Evolutionary conservation across 345 rosid species (phyloP).

Genomic region (Gossypioides kirkii): DNA sequence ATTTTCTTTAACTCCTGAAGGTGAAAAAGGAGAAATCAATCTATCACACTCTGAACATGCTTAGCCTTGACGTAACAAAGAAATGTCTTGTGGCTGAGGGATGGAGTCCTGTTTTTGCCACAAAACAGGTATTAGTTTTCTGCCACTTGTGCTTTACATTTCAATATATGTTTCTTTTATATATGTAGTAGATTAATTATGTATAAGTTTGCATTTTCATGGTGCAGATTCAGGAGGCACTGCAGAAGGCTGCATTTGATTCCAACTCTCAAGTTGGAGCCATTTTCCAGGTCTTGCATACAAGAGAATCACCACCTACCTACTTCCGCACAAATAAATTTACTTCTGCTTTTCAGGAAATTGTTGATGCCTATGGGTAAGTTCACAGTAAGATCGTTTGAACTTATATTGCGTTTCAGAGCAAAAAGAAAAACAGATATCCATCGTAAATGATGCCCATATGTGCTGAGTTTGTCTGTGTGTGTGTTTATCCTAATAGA

Average conservation of each 20-base stretch:
- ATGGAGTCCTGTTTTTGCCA: slow-evolving; percentile 91
- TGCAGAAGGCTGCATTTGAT: slow-evolving; percentile 83
- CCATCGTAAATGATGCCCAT: background rate
- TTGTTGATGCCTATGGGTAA: slow-evolving; percentile 97
- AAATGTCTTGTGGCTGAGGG: slow-evolving; percentile 95
- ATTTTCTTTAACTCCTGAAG: slow-evolving; percentile 32
- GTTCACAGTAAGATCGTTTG: slow-evolving; percentile 25
- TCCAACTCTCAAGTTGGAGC: slow-evolving; percentile 95
- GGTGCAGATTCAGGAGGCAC: slow-evolving; percentile 90
- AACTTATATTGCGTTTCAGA: background rate
- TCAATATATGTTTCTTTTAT: background rate
- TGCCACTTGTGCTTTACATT: slow-evolving; percentile 1
- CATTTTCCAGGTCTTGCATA: slow-evolving; percentile 74
- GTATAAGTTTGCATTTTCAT: slow-evolving; percentile 20
- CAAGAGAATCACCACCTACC: slow-evolving; percentile 90
- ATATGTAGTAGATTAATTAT: slow-evolving; percentile 7
- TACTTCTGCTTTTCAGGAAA: slow-evolving; percentile 88
- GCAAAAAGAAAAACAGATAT: background rate
- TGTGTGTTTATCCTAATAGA: background rate
- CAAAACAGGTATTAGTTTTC: slow-evolving; percentile 55
- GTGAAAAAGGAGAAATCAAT: slow-evolving; percentile 88
- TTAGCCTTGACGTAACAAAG: slow-evolving; percentile 93
- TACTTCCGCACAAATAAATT: slow-evolving; percentile 87
- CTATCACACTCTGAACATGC: slow-evolving; percentile 91
- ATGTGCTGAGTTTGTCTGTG: background rate